These are phyloP conservation scores for Marasmius oreades DNA, from an alignment of 1,284 basidiomycete species.

Conservation along the genomic window DNA sequence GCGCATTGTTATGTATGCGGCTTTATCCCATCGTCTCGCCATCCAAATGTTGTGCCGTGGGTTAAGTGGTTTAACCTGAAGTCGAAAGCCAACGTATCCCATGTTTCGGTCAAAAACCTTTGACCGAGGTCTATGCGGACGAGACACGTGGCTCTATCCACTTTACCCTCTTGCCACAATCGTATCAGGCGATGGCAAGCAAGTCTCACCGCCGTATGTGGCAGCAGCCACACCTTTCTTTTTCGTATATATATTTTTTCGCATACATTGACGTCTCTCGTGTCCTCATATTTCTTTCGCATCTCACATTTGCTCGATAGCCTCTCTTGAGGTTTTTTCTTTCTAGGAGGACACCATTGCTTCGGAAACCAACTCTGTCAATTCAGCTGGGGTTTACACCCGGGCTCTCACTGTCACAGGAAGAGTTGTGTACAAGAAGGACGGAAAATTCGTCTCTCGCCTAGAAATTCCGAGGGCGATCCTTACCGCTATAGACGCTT, in stretches of 20 bases:
- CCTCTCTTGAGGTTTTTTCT: background rate
- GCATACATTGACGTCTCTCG: background rate
- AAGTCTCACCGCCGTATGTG: background rate
- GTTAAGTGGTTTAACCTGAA: background rate
- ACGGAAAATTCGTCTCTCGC: background rate
- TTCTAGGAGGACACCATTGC: background rate
- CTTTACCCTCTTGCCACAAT: background rate
- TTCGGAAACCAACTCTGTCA: too few species aligned
- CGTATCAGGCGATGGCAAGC: background rate
- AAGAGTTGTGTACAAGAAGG: background rate
- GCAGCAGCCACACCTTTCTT: background rate
- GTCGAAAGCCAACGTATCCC: slow-evolving; percentile 2
- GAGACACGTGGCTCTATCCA: background rate
- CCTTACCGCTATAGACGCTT: background rate
- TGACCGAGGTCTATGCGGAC: slow-evolving; percentile 1
- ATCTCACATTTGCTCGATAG: slow-evolving; percentile 2
- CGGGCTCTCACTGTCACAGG: background rate
- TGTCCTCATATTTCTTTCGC: background rate
- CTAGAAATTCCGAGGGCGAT: background rate
- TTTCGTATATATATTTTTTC: background rate
- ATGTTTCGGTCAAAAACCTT: background rate
- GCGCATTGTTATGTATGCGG: slow-evolving; percentile 12
- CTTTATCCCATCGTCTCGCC: background rate
- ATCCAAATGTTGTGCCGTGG: background rate
- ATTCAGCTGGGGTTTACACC: background rate